Base-by-base conservation (phyloP, 2,329 filamentous ascomycete species). In the Fusarium sp. region DNA sequence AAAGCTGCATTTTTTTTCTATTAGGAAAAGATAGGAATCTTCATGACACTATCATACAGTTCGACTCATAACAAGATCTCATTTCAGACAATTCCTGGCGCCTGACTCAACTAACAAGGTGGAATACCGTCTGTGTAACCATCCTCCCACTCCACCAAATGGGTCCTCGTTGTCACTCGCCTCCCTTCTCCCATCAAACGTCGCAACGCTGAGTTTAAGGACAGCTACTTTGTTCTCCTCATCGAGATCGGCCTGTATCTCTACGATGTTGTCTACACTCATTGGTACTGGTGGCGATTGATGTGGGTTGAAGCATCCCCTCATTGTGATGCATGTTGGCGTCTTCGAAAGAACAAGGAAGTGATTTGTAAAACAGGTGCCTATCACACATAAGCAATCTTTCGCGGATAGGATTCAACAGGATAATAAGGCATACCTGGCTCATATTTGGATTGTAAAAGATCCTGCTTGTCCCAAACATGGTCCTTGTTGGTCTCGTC, bases 301-400 rank as follows among this genome's bases (percentile, higher is more conserved):
- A 6, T 55, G 59, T 0, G 71, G 66, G 14, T 53, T 24, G 6
- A 73, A 44, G 8, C 71, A 72, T 5, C 58, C 61, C 13, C 71
- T 65, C 34, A 72, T 26, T 0, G 61, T 65, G 28, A 72, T 39
- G 7, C 60, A 60, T 2, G 43, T 59, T 4, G 71, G 58, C 1
- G 62, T 50, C 31, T 73, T 71, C 5, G 65, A 52, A 0, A 73
- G 54, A 0, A 73, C 50, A 9, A 51, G 1, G 34, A 71, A 67
- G 11, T 74, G 69, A 6, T 71, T 67, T 5, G 69, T 74, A 11
- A 73, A 53, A 21, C 45, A 63, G 13, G 72, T 74, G 24, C 57
- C 69, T 72, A 2, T 8, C 4, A 6, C 1, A 9, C 15, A 0
- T 11, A 13, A 31, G 28, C 10, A 31, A 31, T 55, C 2, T 39